Percentiles rank a stretch among this genome's conserved stretches.
Evolutionary conservation across 129 eudicot species (phyloP).

Genomic region (Escallonia rubra): DNA sequence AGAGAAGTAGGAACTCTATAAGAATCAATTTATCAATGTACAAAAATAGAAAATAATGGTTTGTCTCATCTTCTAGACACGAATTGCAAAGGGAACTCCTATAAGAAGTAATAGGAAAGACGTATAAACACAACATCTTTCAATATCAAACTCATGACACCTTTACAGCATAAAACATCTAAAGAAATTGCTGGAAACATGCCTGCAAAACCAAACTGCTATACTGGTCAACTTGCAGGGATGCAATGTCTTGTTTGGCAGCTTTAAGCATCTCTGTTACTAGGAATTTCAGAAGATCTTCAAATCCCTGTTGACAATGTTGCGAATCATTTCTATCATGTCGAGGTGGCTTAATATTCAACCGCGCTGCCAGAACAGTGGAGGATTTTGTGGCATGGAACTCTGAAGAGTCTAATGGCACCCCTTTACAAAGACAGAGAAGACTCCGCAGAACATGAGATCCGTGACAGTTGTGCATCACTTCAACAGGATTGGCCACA

Average conservation of each 20-base stretch:
- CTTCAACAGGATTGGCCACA: constrained; percentile 64
- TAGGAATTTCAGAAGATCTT: constrained; percentile 63
- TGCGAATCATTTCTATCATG: constrained; percentile 26
- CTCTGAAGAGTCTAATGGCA: constrained; percentile 65
- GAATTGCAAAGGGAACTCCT: too few relatives aligned
- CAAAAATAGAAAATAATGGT: not conserved
- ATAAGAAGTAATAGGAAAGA: too few relatives aligned
- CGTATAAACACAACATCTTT: too few relatives aligned
- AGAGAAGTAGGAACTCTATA: not conserved
- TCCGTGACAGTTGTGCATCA: constrained; percentile 83
- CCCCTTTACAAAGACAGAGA: constrained; percentile 88
- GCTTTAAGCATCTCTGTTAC: constrained; percentile 66
- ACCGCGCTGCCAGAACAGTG: constrained; percentile 54
- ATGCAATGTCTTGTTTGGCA: constrained; percentile 43
- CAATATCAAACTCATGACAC: too few relatives aligned
- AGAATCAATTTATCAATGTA: not conserved
- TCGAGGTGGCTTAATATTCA: constrained; percentile 45
- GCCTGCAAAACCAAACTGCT: constrained; percentile 93
- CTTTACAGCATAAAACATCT: not conserved
- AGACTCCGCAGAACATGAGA: constrained; percentile 95
- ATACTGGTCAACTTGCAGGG: constrained; percentile 69
- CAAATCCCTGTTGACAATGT: constrained; percentile 47
- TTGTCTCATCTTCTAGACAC: too few relatives aligned
- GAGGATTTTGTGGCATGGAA: constrained; percentile 72
- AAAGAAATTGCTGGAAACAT: constrained; percentile 19